Percentiles rank a stretch among this genome's conserved stretches.
Conservation (phyloP, 2,329 filamentous ascomycete genomes). For the Zymoseptoria ardabiliae region DNA sequence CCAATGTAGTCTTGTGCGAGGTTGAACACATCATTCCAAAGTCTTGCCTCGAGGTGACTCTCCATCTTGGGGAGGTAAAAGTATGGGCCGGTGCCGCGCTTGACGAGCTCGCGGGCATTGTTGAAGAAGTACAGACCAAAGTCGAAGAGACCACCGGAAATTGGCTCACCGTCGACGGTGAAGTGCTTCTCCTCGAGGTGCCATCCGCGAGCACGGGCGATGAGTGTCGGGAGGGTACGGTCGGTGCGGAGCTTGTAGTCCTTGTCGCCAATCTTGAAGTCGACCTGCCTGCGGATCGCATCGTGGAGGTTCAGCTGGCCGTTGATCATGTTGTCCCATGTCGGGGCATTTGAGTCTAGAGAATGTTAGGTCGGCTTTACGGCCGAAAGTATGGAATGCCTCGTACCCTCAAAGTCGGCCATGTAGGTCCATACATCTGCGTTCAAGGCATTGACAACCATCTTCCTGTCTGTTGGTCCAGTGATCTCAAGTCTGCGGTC, state of each 20-base stretch:
- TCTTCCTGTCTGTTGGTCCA: slow-evolving; percentile 93
- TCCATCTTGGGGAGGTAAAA: slow-evolving; percentile 97
- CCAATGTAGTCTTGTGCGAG: slow-evolving; percentile 87
- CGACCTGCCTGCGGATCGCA: slow-evolving; percentile 83
- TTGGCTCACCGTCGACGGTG: slow-evolving; percentile 88
- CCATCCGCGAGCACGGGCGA: slow-evolving; percentile 92
- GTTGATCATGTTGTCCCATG: slow-evolving; percentile 99
- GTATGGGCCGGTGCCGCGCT: slow-evolving; percentile 81
- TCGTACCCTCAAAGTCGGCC: slow-evolving; percentile 90
- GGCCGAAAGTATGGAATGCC: not conserved
- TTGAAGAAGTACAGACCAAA: slow-evolving; percentile 98
- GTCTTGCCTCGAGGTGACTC: slow-evolving; percentile 87
- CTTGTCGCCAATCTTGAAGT: slow-evolving; percentile 92
- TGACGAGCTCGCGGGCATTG: slow-evolving; percentile 84
- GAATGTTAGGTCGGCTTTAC: not conserved
- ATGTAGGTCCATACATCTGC: slow-evolving; percentile 98
- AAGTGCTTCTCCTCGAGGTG: slow-evolving; percentile 98
- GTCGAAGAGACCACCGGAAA: slow-evolving; percentile 88
- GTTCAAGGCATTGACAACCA: slow-evolving; percentile 97
- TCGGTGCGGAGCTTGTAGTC: slow-evolving; percentile 97
- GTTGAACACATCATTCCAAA: slow-evolving; percentile 99
- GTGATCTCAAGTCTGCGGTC: slow-evolving; percentile 96
- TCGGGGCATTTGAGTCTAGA: slow-evolving; percentile 84
- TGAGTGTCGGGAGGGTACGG: slow-evolving; percentile 77
- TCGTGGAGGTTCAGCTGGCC: slow-evolving; percentile 97